Percentiles rank a stretch among this genome's conserved stretches.
phyloP scores from a whole-genome alignment of 2,329 filamentous ascomycete genomes.

The Didymella glomerata region DNA sequence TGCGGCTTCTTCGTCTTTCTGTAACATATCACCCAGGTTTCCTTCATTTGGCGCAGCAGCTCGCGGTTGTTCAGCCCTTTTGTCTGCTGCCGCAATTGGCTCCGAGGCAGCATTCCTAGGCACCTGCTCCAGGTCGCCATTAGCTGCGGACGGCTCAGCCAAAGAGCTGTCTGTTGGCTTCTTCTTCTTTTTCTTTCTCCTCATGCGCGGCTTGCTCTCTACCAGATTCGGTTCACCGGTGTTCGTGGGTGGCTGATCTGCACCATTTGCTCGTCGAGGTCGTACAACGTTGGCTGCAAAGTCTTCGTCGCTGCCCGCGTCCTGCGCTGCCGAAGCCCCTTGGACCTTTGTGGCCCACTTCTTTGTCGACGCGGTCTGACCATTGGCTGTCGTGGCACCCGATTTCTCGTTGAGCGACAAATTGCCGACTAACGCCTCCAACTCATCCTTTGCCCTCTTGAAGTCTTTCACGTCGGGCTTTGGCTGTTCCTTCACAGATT shows the following conservation, averaged over 20 bases:
- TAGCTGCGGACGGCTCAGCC: not conserved
- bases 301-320: slow-evolving; percentile 5
- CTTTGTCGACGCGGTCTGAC: slow-evolving; percentile 5
- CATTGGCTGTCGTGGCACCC: not conserved
- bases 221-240: slow-evolving; percentile 38
- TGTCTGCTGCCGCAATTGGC: not conserved
- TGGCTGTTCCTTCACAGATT: slow-evolving; percentile 19
- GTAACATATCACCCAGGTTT: not conserved
- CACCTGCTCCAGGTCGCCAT: not conserved
- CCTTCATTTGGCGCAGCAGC: not conserved
- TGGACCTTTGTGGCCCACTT: slow-evolving; percentile 1
- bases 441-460: slow-evolving; percentile 22
- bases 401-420: slow-evolving; percentile 29
- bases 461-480: slow-evolving; percentile 1
- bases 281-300: not conserved
- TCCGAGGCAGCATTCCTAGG: not conserved
- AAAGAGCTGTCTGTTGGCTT: slow-evolving; percentile 26
- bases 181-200: slow-evolving; percentile 42
- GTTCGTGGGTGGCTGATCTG: slow-evolving; percentile 3
- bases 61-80: not conserved
- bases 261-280: slow-evolving; percentile 1
- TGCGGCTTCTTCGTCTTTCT: not conserved
- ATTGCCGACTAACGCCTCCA: slow-evolving; percentile 36
- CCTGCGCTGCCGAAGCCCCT: not conserved
- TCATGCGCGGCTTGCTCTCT: slow-evolving; percentile 50